These are phyloP conservation scores for Mastigamoeba balamuthi DNA, from an alignment of 78 protist genomes.

Conservation along the genomic window DNA sequence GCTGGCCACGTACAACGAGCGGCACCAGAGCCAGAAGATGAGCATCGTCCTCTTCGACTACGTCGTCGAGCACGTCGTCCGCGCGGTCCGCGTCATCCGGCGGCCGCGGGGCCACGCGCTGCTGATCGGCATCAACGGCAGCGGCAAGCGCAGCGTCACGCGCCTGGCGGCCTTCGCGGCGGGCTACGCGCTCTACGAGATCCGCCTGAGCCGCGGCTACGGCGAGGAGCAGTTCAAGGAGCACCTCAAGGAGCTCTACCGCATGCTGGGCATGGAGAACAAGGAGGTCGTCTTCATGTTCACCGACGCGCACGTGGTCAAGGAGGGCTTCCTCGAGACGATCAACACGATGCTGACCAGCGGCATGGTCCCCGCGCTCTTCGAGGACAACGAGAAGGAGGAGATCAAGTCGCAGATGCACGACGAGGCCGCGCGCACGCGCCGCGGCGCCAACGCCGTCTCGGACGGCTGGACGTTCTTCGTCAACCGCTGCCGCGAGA, in stretches of 20 bases:
- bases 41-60: conserved; percentile 70
- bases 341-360: conserved; percentile 68
- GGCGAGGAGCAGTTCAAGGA: conserved; percentile 64
- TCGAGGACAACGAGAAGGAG: conserved; percentile 47
- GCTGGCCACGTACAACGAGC: conserved; percentile 63
- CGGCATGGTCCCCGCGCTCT: conserved; percentile 85
- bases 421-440: conserved; percentile 8
- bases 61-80: conserved; percentile 69
- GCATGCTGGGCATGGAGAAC: conserved; percentile 45
- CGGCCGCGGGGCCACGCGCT: conserved; percentile 80
- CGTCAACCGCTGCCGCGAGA: conserved; percentile 27
- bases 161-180: conserved; percentile 74
- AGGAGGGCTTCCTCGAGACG: conserved; percentile 79
- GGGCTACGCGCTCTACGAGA: conserved; percentile 32
- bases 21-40: conserved; percentile 21
- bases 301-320: conserved; percentile 79
- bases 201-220: conserved; percentile 58
- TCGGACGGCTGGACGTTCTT: conserved; percentile 24
- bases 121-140: conserved; percentile 91
- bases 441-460: conserved; percentile 39
- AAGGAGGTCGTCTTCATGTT: conserved; percentile 62
- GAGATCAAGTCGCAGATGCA: conserved; percentile 32
- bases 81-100: conserved; percentile 71
- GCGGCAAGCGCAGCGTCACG: conserved; percentile 78
- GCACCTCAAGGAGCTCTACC: conserved; percentile 33